phyloP scores from a whole-genome alignment of 345 rosid genomes.

The Clausena lansium region DNA sequence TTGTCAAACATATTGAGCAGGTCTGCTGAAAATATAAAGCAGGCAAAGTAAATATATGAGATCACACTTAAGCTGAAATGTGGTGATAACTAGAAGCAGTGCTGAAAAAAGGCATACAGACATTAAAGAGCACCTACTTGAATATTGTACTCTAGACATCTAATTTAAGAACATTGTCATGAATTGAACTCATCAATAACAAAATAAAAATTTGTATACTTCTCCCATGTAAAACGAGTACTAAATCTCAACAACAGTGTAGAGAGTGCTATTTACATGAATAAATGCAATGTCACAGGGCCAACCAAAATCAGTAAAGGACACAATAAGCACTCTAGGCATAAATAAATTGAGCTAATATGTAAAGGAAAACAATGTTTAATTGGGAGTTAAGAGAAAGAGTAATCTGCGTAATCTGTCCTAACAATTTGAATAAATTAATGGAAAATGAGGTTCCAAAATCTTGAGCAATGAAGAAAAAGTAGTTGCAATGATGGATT shows the following conservation, averaged over 20 bases:
- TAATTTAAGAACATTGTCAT: not conserved
- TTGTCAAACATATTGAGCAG: slow-evolving; percentile 85
- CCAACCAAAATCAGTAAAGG: not conserved
- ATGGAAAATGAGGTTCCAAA: not conserved
- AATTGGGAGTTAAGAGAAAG: not conserved
- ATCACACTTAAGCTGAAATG: slow-evolving; percentile 1
- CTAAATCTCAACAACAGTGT: not conserved
- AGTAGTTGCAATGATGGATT: not conserved
- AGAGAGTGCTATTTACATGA: not conserved
- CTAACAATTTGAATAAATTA: not conserved
- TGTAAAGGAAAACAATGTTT: not conserved
- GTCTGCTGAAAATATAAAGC: slow-evolving; percentile 45
- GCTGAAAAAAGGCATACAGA: not conserved
- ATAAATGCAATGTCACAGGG: not conserved
- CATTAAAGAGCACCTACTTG: not conserved
- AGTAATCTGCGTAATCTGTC: not conserved
- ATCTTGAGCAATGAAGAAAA: not conserved
- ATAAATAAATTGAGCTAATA: not conserved
- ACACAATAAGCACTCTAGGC: not conserved
- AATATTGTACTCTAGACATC: not conserved
- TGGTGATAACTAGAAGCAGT: not conserved
- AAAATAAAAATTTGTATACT: not conserved
- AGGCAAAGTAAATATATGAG: slow-evolving; percentile 2
- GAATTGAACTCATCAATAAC: not conserved
- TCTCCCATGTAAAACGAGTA: not conserved